Conservation (phyloP, 2,329 filamentous ascomycete species). For the Alternaria solani region DNA sequence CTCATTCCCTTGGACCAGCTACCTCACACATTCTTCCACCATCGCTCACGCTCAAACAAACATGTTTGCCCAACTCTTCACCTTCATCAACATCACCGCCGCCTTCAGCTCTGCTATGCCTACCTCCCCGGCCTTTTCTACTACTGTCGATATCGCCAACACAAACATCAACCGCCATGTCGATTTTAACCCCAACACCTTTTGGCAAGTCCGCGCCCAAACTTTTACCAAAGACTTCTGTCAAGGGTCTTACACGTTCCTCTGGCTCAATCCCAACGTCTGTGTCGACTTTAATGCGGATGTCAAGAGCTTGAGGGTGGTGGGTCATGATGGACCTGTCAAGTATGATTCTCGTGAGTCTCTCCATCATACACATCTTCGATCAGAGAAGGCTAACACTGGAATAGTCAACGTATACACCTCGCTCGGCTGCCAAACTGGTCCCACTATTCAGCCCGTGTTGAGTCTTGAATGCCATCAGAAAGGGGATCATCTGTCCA, state of each 20-base stretch:
- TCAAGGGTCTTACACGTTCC: background rate
- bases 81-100: background rate
- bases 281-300: background rate
- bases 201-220: background rate
- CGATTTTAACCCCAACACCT: background rate
- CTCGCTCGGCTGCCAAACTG: background rate
- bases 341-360: background rate
- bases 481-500: background rate
- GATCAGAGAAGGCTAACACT: background rate
- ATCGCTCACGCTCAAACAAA: background rate
- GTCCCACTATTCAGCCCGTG: background rate
- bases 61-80: background rate
- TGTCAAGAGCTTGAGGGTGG: background rate
- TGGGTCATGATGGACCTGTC: background rate
- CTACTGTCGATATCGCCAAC: background rate
- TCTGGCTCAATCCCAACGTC: background rate
- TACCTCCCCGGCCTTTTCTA: background rate
- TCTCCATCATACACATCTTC: background rate
- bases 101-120: background rate
- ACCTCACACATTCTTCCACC: background rate
- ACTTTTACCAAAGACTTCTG: background rate
- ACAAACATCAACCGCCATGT: background rate
- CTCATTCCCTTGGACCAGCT: background rate
- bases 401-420: background rate
- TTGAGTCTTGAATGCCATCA: background rate